Evolutionary conservation across 192 early-diverging fungal species (phyloP).

Genomic region (Paraglomus brasilianum): DNA sequence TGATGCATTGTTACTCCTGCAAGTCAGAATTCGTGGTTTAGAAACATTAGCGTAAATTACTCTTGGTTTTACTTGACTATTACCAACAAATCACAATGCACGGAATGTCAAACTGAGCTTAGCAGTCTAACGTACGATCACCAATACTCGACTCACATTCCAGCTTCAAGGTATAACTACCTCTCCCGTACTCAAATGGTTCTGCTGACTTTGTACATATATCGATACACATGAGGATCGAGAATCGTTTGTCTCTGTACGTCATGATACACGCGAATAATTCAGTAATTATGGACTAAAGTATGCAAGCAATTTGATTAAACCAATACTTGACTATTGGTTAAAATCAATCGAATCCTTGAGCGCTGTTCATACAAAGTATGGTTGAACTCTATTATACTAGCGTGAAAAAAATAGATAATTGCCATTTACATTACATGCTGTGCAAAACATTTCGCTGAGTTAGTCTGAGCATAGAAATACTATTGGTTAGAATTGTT

Average conservation of each 20-base stretch:
- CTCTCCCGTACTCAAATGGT: not conserved
- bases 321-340: not conserved
- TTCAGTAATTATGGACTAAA: too few relatives aligned
- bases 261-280: too few relatives aligned
- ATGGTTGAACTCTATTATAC: slow-evolving; percentile 11
- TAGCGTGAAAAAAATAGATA: not conserved
- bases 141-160: slow-evolving; percentile 30
- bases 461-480: not conserved
- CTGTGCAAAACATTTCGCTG: not conserved
- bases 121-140: slow-evolving; percentile 52
- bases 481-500: slow-evolving; percentile 1
- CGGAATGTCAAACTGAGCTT: slow-evolving; percentile 66
- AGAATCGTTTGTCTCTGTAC: not conserved
- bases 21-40: not conserved
- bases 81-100: slow-evolving; percentile 70
- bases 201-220: not conserved
- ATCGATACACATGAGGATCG: not conserved
- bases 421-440: not conserved
- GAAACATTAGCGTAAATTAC: not conserved
- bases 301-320: too few relatives aligned
- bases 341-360: not conserved
- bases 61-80: not conserved
- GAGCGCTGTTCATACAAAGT: slow-evolving; percentile 13
- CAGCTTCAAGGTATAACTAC: not conserved
- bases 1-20: slow-evolving; percentile 67